Conservation (phyloP, 306 rosid species). For the Phaseolus lunatus region DNA sequence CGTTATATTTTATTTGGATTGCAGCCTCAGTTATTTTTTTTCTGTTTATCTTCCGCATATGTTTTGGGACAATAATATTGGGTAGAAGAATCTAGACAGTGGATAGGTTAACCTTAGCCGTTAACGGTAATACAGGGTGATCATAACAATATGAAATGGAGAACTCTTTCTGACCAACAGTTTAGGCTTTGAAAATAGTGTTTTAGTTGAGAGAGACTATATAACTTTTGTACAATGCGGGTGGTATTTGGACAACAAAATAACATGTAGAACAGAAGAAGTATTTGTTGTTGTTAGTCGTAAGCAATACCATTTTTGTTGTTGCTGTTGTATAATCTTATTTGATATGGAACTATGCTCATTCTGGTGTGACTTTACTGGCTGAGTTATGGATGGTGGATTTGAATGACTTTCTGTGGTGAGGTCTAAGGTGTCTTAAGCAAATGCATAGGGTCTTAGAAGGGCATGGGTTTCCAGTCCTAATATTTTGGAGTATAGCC, state of each 20-base stretch:
- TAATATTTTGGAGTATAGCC: neutral
- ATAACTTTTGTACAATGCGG: neutral
- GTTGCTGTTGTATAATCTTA: neutral
- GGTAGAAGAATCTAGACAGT: slow-evolving; percentile 7
- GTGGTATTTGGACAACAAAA: neutral
- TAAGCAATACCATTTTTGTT: neutral
- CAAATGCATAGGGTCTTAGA: neutral
- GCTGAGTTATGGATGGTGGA: slow-evolving; percentile 4
- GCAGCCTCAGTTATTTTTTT: slow-evolving; percentile 8
- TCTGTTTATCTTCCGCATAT: neutral
- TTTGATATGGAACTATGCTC: slow-evolving; percentile 6
- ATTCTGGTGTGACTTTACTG: neutral
- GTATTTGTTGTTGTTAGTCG: neutral
- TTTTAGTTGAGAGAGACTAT: neutral
- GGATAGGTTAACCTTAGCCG: neutral
- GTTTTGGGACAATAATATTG: slow-evolving; percentile 26
- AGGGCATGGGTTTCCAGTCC: neutral
- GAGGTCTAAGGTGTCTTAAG: neutral
- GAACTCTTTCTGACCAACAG: neutral
- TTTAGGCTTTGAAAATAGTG: neutral
- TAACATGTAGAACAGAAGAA: too few species aligned
- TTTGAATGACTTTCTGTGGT: slow-evolving; percentile 2
- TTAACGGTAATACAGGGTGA: neutral
- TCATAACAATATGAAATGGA: neutral
- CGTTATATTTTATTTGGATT: slow-evolving; percentile 15